Base-by-base conservation (phyloP, 768 basidiomycete species). In the Tylopilus balloui region DNA sequence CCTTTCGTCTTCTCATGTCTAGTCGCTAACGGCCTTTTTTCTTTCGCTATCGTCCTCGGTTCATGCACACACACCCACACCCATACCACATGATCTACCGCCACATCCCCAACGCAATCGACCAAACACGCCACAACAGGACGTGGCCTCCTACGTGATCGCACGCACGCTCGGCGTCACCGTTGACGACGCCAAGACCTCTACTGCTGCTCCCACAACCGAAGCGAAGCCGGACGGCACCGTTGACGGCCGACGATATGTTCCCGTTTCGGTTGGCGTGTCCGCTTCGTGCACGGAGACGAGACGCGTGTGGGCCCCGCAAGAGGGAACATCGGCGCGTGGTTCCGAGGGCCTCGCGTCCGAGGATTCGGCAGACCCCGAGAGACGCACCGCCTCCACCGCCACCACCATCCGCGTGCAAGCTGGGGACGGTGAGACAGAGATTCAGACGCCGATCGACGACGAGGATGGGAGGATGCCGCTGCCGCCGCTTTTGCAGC, bases 111-210 rank as follows among this genome's bases (percentile, higher is more conserved):
- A 17, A 27, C 35, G 7, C 42, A 40, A 51, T 21, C 52, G 55
- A 43, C 50, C 37, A 11, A 45, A 43, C 23, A 17, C 20, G 7
- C 13, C 17, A 36, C 29, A 21, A 35, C 31, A 91, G 88, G 88
- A 92, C 64, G 80, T 91, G 47, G 73, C 80, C 3, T 87, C 89
- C 17, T 92, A 91, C 58, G 80, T 83, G 49, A 86, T 92, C 61
- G 89, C 86, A 12, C 83, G 88, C 50, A 90, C 87, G 6, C 75
- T 92, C 43, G 88, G 88, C 28, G 76, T 88, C 45, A n/a, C n/a
- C n/a, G 77, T 87, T 54, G 87, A 88, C 66, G 78, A 79, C 51
- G 80, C 83, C 44, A 84, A 83, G 62, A 84, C 86, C 0, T 83
- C 85, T 12, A 88, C n/a, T n/a, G n/a, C n/a, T n/a, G n/a, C n/a